These are phyloP conservation scores for Magnolia changhungtana DNA, from an alignment of 164 flowering plant genomes.

Conservation along the genomic window DNA sequence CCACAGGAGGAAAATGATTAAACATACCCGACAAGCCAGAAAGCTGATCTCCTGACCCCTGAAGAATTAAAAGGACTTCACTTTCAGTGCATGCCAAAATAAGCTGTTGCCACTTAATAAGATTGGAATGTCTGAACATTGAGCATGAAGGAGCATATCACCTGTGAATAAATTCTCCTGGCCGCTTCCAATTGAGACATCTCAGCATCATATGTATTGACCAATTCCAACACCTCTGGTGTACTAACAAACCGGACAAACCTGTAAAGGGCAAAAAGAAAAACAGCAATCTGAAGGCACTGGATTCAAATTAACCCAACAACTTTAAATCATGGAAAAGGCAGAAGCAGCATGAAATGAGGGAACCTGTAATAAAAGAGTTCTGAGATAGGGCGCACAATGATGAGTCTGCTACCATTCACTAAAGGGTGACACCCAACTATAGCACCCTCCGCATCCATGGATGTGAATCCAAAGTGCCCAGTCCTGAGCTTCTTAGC, in stretches of 20 bases:
- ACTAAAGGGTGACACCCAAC: too few species aligned
- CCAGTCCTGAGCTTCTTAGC: background rate
- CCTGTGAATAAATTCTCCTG: slow-evolving; percentile 82
- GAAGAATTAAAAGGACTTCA: slow-evolving; percentile 42
- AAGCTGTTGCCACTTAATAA: background rate
- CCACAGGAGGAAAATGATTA: background rate
- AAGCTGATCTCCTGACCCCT: slow-evolving; percentile 67
- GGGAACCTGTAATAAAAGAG: background rate
- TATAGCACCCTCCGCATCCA: too few species aligned
- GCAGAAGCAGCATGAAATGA: background rate
- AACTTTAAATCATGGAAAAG: background rate
- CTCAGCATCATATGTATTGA: slow-evolving; percentile 80
- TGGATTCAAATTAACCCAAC: background rate
- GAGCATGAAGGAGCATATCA: slow-evolving; percentile 18
- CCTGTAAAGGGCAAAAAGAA: slow-evolving; percentile 29
- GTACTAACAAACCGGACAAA: slow-evolving; percentile 95
- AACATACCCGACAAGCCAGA: slow-evolving; percentile 45
- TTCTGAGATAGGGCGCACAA: background rate
- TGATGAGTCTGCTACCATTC: too few species aligned
- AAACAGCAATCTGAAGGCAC: background rate
- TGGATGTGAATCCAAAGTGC: too few species aligned
- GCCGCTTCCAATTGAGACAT: slow-evolving; percentile 96
- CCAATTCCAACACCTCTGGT: slow-evolving; percentile 84
- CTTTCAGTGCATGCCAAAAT: slow-evolving; percentile 18
- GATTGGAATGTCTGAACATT: background rate